A percentile compares a stretch with the other conserved stretches of the same genome.
phyloP scores from a whole-genome alignment of 208 protist genomes.

The Leishmania tropica region DNA sequence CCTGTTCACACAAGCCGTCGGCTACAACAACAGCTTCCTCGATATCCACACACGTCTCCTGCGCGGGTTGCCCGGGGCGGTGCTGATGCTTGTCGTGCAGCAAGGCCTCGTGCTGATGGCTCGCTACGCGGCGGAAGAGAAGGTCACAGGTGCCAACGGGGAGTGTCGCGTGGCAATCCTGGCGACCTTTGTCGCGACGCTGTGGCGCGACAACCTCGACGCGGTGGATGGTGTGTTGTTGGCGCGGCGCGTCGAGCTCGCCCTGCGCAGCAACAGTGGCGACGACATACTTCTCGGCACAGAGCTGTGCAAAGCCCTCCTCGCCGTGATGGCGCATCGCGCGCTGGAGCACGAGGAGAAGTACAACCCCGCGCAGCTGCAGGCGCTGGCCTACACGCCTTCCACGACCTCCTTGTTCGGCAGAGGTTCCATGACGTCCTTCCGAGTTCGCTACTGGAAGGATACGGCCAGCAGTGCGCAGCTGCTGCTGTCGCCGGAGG shows the following conservation, averaged over 20 bases:
- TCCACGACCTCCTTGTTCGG: constrained; percentile 58
- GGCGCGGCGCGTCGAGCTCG: constrained; percentile 58
- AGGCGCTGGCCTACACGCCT: constrained; percentile 41
- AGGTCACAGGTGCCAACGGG: constrained; percentile 27
- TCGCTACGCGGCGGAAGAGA: constrained; percentile 53
- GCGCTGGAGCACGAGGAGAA: constrained; percentile 75
- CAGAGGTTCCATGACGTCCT: constrained; percentile 69
- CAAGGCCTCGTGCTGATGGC: constrained; percentile 53
- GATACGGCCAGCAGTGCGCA: constrained; percentile 28
- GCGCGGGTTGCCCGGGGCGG: constrained; percentile 46
- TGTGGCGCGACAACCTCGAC: constrained; percentile 56
- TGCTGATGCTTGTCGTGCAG: constrained; percentile 65
- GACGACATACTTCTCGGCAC: constrained; percentile 52
- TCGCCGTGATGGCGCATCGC: constrained; percentile 50
- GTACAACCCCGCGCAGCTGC: constrained; percentile 55
- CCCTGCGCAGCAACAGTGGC: constrained; percentile 52
- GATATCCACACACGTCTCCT: constrained; percentile 67
- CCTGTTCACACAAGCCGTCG: constrained; percentile 72
- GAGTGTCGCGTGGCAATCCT: constrained; percentile 53
- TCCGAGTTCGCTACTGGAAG: constrained; percentile 59
- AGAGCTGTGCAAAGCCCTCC: constrained; percentile 64
- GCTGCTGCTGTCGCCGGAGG: constrained; percentile 36
- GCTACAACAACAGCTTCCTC: constrained; percentile 83
- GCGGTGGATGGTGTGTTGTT: constrained; percentile 44
- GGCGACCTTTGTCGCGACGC: constrained; percentile 53